These are phyloP conservation scores for Neurospora sp. DNA, from an alignment of 2,329 filamentous ascomycete species.

Conservation along the genomic window DNA sequence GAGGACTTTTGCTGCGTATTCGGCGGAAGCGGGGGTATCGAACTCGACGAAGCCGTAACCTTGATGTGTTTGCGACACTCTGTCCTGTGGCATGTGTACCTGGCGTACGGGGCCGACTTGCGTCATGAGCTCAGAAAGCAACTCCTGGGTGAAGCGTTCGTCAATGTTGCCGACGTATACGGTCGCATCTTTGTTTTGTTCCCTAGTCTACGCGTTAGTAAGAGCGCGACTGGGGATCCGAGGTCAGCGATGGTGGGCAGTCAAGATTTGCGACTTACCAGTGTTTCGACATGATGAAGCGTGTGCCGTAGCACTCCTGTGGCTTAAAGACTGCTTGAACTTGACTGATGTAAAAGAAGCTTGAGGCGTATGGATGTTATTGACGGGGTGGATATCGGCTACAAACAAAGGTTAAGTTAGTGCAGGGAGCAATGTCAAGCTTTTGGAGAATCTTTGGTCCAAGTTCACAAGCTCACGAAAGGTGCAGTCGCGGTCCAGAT, in stretches of 20 bases:
- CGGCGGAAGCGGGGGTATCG: slow-evolving; percentile 86
- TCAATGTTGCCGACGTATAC: slow-evolving; percentile 98
- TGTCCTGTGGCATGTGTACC: slow-evolving; percentile 95
- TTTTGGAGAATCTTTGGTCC: background rate
- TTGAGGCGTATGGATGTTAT: background rate
- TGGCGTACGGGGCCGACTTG: slow-evolving; percentile 96
- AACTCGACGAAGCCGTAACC: slow-evolving; percentile 99
- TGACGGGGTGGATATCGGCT: background rate
- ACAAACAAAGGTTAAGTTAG: background rate
- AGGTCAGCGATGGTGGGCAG: background rate
- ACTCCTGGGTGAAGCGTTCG: slow-evolving; percentile 81
- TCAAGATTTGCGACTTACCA: slow-evolving; percentile 15
- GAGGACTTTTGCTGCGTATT: slow-evolving; percentile 94
- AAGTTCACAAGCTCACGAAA: background rate
- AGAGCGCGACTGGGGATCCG: background rate
- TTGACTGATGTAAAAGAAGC: background rate
- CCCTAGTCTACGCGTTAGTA: slow-evolving; percentile 42
- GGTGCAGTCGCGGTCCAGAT: background rate
- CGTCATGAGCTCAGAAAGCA: slow-evolving; percentile 97
- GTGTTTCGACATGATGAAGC: slow-evolving; percentile 20
- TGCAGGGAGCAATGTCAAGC: background rate
- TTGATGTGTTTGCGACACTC: slow-evolving; percentile 92
- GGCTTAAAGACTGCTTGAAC: background rate
- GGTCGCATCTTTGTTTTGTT: slow-evolving; percentile 96
- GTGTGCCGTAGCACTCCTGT: background rate